Evolutionary conservation across 148 eudicot species (phyloP).

Genomic region (Talinum fruticosum): DNA sequence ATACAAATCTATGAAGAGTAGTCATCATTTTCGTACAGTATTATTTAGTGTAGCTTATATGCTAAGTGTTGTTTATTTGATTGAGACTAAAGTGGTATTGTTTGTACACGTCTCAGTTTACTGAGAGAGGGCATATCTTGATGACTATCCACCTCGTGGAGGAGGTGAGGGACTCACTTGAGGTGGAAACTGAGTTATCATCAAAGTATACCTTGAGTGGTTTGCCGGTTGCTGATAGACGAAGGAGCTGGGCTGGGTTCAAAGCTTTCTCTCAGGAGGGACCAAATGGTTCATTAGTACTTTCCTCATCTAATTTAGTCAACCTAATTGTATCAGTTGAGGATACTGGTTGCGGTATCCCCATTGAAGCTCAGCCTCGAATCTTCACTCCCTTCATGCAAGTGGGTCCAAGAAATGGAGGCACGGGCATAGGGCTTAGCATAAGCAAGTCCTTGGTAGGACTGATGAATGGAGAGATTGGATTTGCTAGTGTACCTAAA

Average conservation of each 20-base stretch:
- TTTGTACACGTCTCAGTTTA: constrained; percentile 57
- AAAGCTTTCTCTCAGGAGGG: constrained; percentile 44
- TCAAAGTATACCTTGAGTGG: constrained; percentile 68
- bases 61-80: background rate
- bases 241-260: constrained; percentile 75
- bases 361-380: constrained; percentile 71
- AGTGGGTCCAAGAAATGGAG: constrained; percentile 82
- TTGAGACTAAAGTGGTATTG: constrained; percentile 7
- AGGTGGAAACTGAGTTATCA: constrained; percentile 51
- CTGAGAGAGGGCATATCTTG: constrained; percentile 87
- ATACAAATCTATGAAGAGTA: background rate
- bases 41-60: background rate
- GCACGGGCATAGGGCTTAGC: constrained; percentile 95
- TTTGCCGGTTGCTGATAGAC: constrained; percentile 64
- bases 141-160: constrained; percentile 82
- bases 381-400: constrained; percentile 99
- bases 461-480: constrained; percentile 90
- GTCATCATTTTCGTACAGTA: background rate
- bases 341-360: constrained; percentile 96
- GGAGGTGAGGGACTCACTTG: constrained; percentile 60
- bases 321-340: constrained; percentile 81
- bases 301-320: constrained; percentile 38
- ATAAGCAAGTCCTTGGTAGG: constrained; percentile 93
- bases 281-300: constrained; percentile 16
- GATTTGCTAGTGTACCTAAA: constrained; percentile 61